A percentile compares a stretch with the other conserved stretches of the same genome.
Evolutionary conservation across 495 filamentous ascomycete genomes (phyloP).

Genomic region (Trichocladium antarcticum): DNA sequence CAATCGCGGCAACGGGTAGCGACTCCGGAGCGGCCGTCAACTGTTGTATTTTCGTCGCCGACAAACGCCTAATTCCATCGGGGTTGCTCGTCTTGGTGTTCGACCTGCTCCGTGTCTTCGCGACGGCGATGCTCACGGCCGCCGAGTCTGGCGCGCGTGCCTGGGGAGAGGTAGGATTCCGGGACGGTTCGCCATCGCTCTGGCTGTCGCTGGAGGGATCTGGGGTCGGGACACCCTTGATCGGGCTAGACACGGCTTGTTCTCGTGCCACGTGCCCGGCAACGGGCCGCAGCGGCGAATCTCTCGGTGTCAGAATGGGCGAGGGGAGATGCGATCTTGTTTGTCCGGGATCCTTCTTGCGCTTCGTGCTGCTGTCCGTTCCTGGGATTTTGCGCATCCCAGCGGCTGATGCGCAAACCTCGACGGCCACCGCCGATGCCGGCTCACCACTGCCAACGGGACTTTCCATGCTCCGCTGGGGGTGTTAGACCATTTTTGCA

Average conservation of each 20-base stretch:
- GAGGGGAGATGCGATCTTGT: conserved; percentile 6
- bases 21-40: conserved; percentile 44
- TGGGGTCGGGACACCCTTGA: conserved; percentile 21
- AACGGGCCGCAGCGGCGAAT: neutral
- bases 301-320: conserved; percentile 10
- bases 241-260: conserved; percentile 11
- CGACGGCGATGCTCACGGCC: neutral
- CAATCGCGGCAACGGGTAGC: conserved; percentile 32
- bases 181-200: conserved; percentile 17
- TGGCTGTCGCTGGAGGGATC: conserved; percentile 27
- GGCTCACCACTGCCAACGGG: too few relatives aligned
- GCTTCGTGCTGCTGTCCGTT: neutral
- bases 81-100: conserved; percentile 30
- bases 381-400: neutral
- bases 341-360: neutral
- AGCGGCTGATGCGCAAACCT: too few relatives aligned
- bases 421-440: too few relatives aligned
- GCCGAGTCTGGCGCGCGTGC: neutral
- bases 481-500: too few relatives aligned
- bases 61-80: conserved; percentile 42
- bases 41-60: conserved; percentile 45
- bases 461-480: too few relatives aligned
- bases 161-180: neutral
- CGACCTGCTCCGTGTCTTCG: conserved; percentile 21
- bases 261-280: neutral